These are phyloP conservation scores for Hygrophoropsis aurantiaca DNA, from an alignment of 768 basidiomycete genomes.

Conservation along the genomic window DNA sequence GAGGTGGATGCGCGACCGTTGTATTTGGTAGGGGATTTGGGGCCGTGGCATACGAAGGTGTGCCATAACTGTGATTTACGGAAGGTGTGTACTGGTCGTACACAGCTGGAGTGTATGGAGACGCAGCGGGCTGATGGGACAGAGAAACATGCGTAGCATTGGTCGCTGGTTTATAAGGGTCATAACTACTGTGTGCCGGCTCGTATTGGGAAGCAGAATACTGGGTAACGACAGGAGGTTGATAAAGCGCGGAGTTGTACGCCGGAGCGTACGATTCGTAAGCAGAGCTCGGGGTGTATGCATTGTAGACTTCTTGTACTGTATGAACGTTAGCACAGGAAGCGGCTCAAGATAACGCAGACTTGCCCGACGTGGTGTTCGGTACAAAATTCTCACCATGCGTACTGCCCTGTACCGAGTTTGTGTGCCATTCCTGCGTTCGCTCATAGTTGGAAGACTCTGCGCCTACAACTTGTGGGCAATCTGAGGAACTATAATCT, in stretches of 20 bases:
- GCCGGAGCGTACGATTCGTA: conserved; percentile 26
- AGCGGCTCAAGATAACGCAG: not conserved
- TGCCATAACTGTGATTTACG: conserved; percentile 23
- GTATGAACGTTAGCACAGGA: conserved; percentile 6
- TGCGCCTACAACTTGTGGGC: conserved; percentile 11
- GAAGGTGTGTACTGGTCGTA: conserved; percentile 31
- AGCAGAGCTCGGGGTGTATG: conserved; percentile 12
- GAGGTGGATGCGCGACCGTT: conserved; percentile 27
- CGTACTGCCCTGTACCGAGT: conserved; percentile 22
- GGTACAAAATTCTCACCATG: conserved; percentile 21
- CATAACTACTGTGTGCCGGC: conserved; percentile 19
- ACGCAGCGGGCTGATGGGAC: conserved; percentile 13
- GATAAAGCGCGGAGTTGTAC: conserved; percentile 13
- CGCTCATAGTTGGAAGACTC: conserved; percentile 20
- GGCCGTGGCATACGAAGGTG: conserved; percentile 11
- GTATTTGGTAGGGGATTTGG: conserved; percentile 18
- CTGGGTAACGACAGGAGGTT: conserved; percentile 13
- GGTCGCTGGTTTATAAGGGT: conserved; percentile 37
- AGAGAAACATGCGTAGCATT: conserved; percentile 18
- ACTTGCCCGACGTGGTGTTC: conserved; percentile 24
- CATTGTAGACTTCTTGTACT: conserved; percentile 10
- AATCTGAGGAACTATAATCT: conserved; percentile 9
- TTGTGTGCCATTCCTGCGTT: conserved; percentile 32
- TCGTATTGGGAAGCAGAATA: conserved; percentile 14
- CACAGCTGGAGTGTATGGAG: conserved; percentile 20